phyloP scores from a whole-genome alignment of 2,329 filamentous ascomycete species.

The Trichoderma cornu-damae region DNA sequence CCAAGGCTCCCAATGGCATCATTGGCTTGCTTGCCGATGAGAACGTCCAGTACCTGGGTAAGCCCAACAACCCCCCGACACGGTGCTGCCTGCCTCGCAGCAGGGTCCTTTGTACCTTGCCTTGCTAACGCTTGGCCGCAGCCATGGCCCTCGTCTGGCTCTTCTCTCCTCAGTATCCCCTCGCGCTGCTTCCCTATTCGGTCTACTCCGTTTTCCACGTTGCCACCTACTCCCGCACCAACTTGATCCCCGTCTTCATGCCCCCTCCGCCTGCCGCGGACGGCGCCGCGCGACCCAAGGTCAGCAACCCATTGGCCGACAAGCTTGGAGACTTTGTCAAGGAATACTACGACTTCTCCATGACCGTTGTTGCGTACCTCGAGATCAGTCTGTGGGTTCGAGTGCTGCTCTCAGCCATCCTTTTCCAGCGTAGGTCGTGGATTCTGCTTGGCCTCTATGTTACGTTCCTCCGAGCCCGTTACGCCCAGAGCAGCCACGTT shows the following conservation, averaged over 20 bases:
- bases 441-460: constrained; percentile 82
- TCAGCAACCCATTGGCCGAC: constrained; percentile 63
- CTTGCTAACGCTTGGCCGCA: constrained; percentile 34
- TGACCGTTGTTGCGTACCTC: constrained; percentile 84
- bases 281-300: constrained; percentile 44
- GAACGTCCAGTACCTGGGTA: constrained; percentile 96
- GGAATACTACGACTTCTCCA: constrained; percentile 94
- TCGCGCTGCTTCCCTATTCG: constrained; percentile 87
- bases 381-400: constrained; percentile 87
- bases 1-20: constrained; percentile 53
- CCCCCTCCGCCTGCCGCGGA: constrained; percentile 57
- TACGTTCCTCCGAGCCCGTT: constrained; percentile 84
- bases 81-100: neutral
- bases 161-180: constrained; percentile 78
- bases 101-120: neutral
- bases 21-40: constrained; percentile 74
- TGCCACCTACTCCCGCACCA: constrained; percentile 89
- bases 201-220: constrained; percentile 99
- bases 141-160: constrained; percentile 96
- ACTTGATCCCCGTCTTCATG: constrained; percentile 81
- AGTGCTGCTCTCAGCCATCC: constrained; percentile 70
- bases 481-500: constrained; percentile 87
- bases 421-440: constrained; percentile 90
- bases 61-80: constrained; percentile 31
- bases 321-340: constrained; percentile 91